These are phyloP conservation scores for Candida railenensis DNA, from an alignment of 805 yeast genomes.

Conservation along the genomic window DNA sequence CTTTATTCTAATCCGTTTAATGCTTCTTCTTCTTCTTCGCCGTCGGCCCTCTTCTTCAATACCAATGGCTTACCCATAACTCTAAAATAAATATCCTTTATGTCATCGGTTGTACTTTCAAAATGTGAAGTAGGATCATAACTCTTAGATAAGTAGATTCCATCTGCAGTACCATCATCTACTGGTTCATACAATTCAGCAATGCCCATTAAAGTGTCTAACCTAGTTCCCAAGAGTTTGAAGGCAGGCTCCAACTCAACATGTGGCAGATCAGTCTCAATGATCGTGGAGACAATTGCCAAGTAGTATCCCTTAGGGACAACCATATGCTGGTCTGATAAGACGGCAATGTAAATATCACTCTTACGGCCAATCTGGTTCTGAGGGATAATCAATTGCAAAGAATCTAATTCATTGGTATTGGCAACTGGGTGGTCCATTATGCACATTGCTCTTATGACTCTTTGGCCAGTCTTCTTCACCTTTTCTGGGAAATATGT, in stretches of 20 bases:
- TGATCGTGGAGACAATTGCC: constrained; percentile 91
- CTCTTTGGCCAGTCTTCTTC: constrained; percentile 66
- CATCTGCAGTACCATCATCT: constrained; percentile 77
- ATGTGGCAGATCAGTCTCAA: constrained; percentile 92
- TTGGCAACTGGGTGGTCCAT: constrained; percentile 86
- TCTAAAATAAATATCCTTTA: constrained; percentile 88
- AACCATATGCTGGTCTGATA: constrained; percentile 87
- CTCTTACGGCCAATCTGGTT: constrained; percentile 90
- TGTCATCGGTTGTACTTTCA: constrained; percentile 95
- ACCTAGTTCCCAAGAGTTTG: constrained; percentile 75
- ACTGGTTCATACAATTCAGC: constrained; percentile 87
- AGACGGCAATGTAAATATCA: constrained; percentile 90
- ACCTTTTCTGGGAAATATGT: constrained; percentile 91
- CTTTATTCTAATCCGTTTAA: constrained; percentile 24
- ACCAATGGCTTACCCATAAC: constrained; percentile 91
- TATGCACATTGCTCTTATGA: constrained; percentile 84
- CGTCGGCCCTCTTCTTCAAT: constrained; percentile 70
- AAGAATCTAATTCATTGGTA: constrained; percentile 80
- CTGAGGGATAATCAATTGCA: constrained; percentile 95
- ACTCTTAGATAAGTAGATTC: constrained; percentile 80
- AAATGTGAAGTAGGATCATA: constrained; percentile 95
- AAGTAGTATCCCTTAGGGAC: constrained; percentile 84
- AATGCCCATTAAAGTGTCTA: constrained; percentile 91
- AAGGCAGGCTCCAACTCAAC: constrained; percentile 92
- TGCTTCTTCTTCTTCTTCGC: constrained; percentile 56